Base-by-base conservation (phyloP, 2,329 filamentous ascomycete species). In the Shiraia sp. region DNA sequence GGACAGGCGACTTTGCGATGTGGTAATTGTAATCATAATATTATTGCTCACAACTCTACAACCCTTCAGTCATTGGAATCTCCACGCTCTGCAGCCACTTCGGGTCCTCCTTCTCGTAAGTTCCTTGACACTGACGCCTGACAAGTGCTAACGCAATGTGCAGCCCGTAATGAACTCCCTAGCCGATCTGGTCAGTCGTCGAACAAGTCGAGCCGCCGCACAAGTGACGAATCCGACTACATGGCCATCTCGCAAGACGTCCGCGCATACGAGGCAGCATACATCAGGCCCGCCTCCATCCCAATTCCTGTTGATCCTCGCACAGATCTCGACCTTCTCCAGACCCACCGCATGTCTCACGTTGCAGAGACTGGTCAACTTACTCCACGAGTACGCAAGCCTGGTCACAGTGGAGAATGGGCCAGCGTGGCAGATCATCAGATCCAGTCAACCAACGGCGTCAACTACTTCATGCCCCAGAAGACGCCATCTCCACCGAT, bases 321-420 rank as follows among this genome's bases (percentile, higher is more conserved):
- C n/a, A 60, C 55, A 16, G 62, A 69, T 38, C 62, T 69, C 25
- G 61, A 68, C 30, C 57, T 75, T 17, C 70, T 77, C 40, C 67
- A 75, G 40, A 74, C 57, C 42, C 74, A 76, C 49, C 73, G 75
- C 23, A 59, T 74, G 39, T 77, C 75, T 5, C 75, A 76, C 48
- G 74, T 74, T 23, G 75, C 75, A 13, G 75, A 78, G 57, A 77
- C 73, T 25, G 75, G 75, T 12, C 75, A 77, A 47, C 64, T 78
- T 32, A 69, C 67, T 19, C 71, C 70, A 15, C 53, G 71, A 45
- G 62, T 68, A 26, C 68, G 69, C 41, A 63, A 57, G 48, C 63
- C 65, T 49, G 63, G 61, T 41, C 54, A 58, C 40, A 69, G 65
- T 40, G 65, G 60, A 45, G 69, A 71, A 39, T 71, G 67, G 65